Base-by-base conservation (phyloP, 805 yeast genomes). In the Starmerella kuoi region DNA sequence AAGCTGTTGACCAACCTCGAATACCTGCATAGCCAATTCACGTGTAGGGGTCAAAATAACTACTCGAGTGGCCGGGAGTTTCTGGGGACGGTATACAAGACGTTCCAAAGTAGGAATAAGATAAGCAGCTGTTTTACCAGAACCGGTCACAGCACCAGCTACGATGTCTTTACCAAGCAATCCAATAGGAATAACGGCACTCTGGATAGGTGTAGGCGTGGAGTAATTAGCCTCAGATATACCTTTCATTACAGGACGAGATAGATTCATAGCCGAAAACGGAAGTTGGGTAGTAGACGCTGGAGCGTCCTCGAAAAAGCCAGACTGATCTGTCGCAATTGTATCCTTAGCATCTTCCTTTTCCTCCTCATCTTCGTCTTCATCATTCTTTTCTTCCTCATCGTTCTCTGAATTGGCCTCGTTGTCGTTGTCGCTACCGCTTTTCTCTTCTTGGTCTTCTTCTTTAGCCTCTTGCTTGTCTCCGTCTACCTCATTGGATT, bases 121-220 rank as follows among this genome's bases (percentile, higher is more conserved):
- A 60, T 85, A 91, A 1, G 99, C 99, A 2, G 96, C 98, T 20
- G 99, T 91, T 61, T 91, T 91, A 73, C 99, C 99, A 18, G 97
- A 88, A 67, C 99, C 99, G 4, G 99, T 91, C 20, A 84, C 95
- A 27, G 99, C 99, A 68, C 97, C 97, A 15, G 97, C 99, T 55
- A 91, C 95, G 39, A 91, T 76, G 63, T 91, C 99, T 58, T 84
- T 88, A 55, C 99, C 99, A 48, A 83, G 60, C 31, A 91, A 68
- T 1, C 95, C 95, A 44, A 88, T 77, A 12, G 99, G 98, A 48
- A 91, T 87, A 7, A 94, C 76, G 1, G 95, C 82, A 47, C 87
- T 70, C 66, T 91, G 98, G 65, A 91, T 84, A 12, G 95, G 94
- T 0, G 96, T 81, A 6, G 98, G 98, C 38, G 72, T 73, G n/a